Percentiles rank a stretch among this genome's conserved stretches.
These are phyloP conservation scores for Ustilago vetiveriae DNA, from an alignment of 1,284 basidiomycete species.

Conservation along the genomic window DNA sequence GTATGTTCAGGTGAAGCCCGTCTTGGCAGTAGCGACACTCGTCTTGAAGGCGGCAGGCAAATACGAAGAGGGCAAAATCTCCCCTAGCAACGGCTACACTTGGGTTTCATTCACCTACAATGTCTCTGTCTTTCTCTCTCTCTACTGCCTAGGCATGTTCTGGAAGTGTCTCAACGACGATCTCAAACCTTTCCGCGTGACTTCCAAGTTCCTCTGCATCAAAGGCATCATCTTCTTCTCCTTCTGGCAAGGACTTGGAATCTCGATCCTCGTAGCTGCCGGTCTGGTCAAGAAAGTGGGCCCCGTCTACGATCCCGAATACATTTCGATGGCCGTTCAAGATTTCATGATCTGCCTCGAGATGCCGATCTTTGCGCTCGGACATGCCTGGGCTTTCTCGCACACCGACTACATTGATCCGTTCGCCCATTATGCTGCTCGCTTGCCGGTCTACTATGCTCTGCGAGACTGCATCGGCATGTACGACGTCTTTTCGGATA, in stretches of 20 bases:
- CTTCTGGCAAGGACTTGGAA: slow-evolving; percentile 88
- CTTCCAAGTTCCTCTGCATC: slow-evolving; percentile 82
- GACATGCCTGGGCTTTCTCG: slow-evolving; percentile 85
- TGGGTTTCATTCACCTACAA: slow-evolving; percentile 76
- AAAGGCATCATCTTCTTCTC: slow-evolving; percentile 94
- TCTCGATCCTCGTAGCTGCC: slow-evolving; percentile 87
- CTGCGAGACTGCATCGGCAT: slow-evolving; percentile 78
- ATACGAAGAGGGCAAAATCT: slow-evolving; percentile 88
- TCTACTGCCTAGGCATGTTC: slow-evolving; percentile 65
- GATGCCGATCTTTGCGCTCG: slow-evolving; percentile 96
- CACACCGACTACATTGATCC: slow-evolving; percentile 60
- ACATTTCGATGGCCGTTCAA: slow-evolving; percentile 62
- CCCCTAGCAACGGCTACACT: slow-evolving; percentile 79
- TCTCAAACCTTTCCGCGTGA: slow-evolving; percentile 61
- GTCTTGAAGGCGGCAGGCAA: slow-evolving; percentile 85
- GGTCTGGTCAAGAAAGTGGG: slow-evolving; percentile 75
- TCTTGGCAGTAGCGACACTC: slow-evolving; percentile 84
- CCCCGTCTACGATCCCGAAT: slow-evolving; percentile 85
- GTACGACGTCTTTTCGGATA: slow-evolving; percentile 87
- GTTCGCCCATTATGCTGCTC: slow-evolving; percentile 49
- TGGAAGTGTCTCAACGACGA: slow-evolving; percentile 62
- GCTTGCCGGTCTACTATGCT: slow-evolving; percentile 72
- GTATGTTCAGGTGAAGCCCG: slow-evolving; percentile 95
- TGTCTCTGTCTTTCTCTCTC: slow-evolving; percentile 69
- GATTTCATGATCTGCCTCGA: slow-evolving; percentile 81